A percentile compares a stretch with the other conserved stretches of the same genome.
Conservation (phyloP, 768 basidiomycete genomes). For the Leccinum variicolor region DNA sequence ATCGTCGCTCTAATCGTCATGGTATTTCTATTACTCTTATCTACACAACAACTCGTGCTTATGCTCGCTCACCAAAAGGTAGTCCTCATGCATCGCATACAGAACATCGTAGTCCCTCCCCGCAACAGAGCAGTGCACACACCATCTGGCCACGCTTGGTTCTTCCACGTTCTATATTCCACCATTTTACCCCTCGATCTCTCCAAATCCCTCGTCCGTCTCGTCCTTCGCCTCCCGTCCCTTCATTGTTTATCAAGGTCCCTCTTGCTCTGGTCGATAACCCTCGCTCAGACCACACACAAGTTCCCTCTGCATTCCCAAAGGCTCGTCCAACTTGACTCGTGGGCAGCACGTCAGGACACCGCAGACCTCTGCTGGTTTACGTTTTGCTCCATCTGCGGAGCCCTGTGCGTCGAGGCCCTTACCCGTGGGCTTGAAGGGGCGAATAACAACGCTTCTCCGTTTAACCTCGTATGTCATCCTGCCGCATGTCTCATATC, state of each 20-base stretch:
- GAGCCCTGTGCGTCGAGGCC: constrained; percentile 60
- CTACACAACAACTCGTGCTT: neutral
- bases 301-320: constrained; percentile 34
- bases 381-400: constrained; percentile 67
- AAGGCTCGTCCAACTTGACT: constrained; percentile 35
- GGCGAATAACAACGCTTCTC: constrained; percentile 50
- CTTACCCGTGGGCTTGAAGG: constrained; percentile 70
- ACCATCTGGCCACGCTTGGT: constrained; percentile 24
- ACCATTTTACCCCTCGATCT: constrained; percentile 63
- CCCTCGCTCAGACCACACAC: constrained; percentile 56
- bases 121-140: constrained; percentile 29
- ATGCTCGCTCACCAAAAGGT: constrained; percentile 40
- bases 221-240: constrained; percentile 59
- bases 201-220: constrained; percentile 49
- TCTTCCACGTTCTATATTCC: constrained; percentile 29
- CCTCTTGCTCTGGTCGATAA: constrained; percentile 53
- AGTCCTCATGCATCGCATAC: constrained; percentile 69
- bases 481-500: constrained; percentile 1
- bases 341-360: constrained; percentile 46
- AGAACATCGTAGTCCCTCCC: constrained; percentile 72
- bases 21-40: constrained; percentile 37
- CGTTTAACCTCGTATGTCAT: constrained; percentile 66
- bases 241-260: constrained; percentile 58
- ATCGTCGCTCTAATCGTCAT: constrained; percentile 62
- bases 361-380: constrained; percentile 71